phyloP scores from a whole-genome alignment of 208 protist genomes.

The Novymonas esmeraldas region DNA sequence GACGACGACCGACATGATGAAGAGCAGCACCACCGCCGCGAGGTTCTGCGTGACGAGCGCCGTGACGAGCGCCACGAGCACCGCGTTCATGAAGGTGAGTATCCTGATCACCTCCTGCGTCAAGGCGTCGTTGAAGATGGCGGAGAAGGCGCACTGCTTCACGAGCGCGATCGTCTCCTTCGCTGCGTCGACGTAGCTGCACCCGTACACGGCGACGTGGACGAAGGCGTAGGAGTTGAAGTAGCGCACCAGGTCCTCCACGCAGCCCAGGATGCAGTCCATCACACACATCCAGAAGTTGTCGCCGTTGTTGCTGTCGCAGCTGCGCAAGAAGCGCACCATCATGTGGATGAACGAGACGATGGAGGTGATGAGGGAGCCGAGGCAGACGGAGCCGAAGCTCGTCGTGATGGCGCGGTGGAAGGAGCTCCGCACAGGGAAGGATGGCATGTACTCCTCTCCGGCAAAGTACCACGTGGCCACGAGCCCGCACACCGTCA shows the following conservation, averaged over 20 bases:
- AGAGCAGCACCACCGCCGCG: conserved; percentile 26
- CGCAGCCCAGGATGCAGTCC: conserved; percentile 50
- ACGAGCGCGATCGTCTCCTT: conserved; percentile 70
- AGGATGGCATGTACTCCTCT: conserved; percentile 47
- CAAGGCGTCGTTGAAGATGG: conserved; percentile 84
- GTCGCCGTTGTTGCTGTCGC: conserved; percentile 22
- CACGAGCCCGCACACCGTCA: conserved; percentile 70
- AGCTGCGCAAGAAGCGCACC: conserved; percentile 18
- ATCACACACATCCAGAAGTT: conserved; percentile 60
- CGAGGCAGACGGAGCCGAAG: conserved; percentile 90
- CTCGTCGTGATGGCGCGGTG: conserved; percentile 72
- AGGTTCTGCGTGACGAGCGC: conserved; percentile 29
- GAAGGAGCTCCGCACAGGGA: conserved; percentile 64
- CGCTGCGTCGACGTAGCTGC: conserved; percentile 77
- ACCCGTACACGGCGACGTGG: conserved; percentile 90
- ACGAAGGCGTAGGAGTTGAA: conserved; percentile 93
- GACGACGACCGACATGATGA: conserved; percentile 57
- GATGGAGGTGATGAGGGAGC: conserved; percentile 80
- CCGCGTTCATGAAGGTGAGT: conserved; percentile 34
- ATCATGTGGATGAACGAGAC: conserved; percentile 66
- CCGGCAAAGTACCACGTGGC: conserved; percentile 91
- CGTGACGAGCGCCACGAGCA: conserved; percentile 30
- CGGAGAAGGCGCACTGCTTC: conserved; percentile 67
- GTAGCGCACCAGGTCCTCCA: conserved; percentile 73
- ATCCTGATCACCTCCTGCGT: conserved; percentile 41